Evolutionary conservation across 768 basidiomycete genomes (phyloP).

Genomic region (Tephrocybe rancida): DNA sequence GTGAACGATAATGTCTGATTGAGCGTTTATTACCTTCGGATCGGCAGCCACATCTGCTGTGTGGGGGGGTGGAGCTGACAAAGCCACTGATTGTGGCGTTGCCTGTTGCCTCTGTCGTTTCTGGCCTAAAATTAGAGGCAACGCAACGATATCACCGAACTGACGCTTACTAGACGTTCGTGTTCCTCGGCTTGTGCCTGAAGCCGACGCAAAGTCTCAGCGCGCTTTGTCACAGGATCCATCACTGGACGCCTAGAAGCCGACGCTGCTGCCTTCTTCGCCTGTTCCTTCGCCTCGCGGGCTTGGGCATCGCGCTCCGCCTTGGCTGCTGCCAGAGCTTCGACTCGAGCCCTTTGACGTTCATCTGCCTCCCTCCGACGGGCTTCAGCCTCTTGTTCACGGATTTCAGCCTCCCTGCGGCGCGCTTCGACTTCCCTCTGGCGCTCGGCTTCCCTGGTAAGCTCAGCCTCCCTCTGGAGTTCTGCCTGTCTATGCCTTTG

Average conservation of each 20-base stretch:
- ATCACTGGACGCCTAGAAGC: not conserved
- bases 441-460: not conserved
- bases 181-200: conserved; percentile 26
- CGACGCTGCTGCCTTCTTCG: conserved; percentile 6
- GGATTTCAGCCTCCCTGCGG: conserved; percentile 10
- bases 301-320: conserved; percentile 11
- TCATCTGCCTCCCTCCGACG: conserved; percentile 2
- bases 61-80: not conserved
- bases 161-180: conserved; percentile 18
- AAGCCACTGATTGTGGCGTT: conserved; percentile 1
- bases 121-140: not conserved
- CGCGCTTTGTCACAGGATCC: conserved; percentile 20
- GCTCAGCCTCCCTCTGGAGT: conserved; percentile 7
- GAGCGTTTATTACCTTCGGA: conserved; percentile 3
- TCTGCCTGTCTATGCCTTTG: conserved; percentile 5
- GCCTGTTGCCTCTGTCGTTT: conserved; percentile 6
- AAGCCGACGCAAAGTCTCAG: conserved; percentile 23
- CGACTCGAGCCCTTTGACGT: not conserved
- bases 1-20: not conserved
- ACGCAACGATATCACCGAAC: not conserved
- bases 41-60: conserved; percentile 3
- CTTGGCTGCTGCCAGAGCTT: conserved; percentile 2
- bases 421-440: conserved; percentile 11
- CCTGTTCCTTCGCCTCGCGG: not conserved
- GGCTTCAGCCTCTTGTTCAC: too few relatives aligned